These are phyloP conservation scores for Suillus subluteus DNA, from an alignment of 768 basidiomycete genomes.

Conservation along the genomic window DNA sequence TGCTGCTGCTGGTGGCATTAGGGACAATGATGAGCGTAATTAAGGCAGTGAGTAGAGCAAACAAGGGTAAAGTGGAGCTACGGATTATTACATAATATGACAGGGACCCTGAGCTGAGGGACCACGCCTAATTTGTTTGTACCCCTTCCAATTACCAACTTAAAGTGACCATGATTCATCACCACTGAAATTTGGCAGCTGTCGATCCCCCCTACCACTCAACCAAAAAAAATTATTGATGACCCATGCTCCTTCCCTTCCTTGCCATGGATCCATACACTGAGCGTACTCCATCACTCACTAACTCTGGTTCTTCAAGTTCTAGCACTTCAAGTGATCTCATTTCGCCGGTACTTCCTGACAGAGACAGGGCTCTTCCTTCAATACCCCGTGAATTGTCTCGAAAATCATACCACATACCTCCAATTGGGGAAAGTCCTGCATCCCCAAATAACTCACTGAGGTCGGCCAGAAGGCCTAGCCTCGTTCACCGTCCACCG, in stretches of 20 bases:
- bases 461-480: constrained; percentile 6
- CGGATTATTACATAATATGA: constrained; percentile 1
- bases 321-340: constrained; percentile 26
- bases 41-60: background rate
- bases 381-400: constrained; percentile 14
- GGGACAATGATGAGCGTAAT: background rate
- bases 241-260: constrained; percentile 19
- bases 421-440: background rate
- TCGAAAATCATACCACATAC: constrained; percentile 4
- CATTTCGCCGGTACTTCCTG: constrained; percentile 1
- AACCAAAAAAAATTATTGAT: background rate
- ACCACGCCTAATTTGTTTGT: constrained; percentile 3
- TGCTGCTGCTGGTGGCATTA: constrained; percentile 16
- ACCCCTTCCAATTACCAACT: background rate
- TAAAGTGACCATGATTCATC: background rate
- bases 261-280: constrained; percentile 28
- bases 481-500: background rate
- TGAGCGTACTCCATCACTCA: constrained; percentile 33
- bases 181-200: constrained; percentile 2
- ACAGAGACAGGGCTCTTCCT: constrained; percentile 23
- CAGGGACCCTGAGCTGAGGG: no score
- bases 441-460: constrained; percentile 6
- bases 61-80: constrained; percentile 6
- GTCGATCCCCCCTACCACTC: background rate
- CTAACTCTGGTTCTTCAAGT: constrained; percentile 25